phyloP scores from a whole-genome alignment of 306 rosid species.

The Hippophae rhamnoides region DNA sequence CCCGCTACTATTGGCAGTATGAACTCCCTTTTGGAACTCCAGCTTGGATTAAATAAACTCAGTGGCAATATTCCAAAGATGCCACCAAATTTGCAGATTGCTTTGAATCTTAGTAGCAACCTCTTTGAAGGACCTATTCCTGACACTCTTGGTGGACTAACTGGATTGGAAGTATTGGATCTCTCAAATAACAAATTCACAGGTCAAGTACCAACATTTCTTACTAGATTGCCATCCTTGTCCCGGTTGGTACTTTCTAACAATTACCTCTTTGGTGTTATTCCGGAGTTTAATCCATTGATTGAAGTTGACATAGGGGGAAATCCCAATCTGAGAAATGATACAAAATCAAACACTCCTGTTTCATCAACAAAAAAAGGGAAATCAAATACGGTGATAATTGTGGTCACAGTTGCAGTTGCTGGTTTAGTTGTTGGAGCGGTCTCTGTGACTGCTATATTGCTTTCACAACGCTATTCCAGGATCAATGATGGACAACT shows the following conservation, averaged over 20 bases:
- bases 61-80: slow-evolving; percentile 48
- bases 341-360: background rate
- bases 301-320: slow-evolving; percentile 24
- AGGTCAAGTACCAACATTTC: slow-evolving; percentile 38
- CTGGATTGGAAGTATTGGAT: slow-evolving; percentile 51
- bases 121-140: slow-evolving; percentile 50
- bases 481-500: slow-evolving; percentile 36
- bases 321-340: slow-evolving; percentile 9
- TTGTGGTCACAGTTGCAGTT: slow-evolving; percentile 42
- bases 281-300: slow-evolving; percentile 11
- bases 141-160: slow-evolving; percentile 9
- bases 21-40: slow-evolving; percentile 40
- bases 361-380: slow-evolving; percentile 15
- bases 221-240: slow-evolving; percentile 28
- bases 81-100: slow-evolving; percentile 46
- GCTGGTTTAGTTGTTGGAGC: slow-evolving; percentile 33
- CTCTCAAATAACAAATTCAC: slow-evolving; percentile 65
- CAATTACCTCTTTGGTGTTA: slow-evolving; percentile 46
- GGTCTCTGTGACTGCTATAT: slow-evolving; percentile 24
- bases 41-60: slow-evolving; percentile 53
- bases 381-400: slow-evolving; percentile 24
- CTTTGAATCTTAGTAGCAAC: slow-evolving; percentile 74
- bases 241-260: slow-evolving; percentile 39
- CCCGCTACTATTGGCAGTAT: slow-evolving; percentile 26
- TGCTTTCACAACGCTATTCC: slow-evolving; percentile 32